Evolutionary conservation across 257 asterid genomes (phyloP).

Genomic region (Solanum dulcamara): DNA sequence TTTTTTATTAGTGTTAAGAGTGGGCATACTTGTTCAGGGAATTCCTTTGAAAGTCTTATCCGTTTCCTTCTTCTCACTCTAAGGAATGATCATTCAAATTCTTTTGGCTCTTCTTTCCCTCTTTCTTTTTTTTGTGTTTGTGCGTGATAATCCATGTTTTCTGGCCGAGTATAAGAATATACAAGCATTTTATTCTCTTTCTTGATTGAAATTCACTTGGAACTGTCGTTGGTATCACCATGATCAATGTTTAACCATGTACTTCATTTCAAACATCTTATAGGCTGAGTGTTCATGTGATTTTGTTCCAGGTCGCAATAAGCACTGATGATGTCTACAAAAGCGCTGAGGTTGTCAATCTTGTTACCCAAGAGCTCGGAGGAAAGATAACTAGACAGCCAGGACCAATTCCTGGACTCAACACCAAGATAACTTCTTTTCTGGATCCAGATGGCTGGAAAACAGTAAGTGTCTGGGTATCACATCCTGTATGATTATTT

Average conservation of each 20-base stretch:
- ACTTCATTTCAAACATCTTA: not conserved
- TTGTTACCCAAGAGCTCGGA: constrained; percentile 72
- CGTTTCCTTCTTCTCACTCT: not conserved
- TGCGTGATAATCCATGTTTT: not conserved
- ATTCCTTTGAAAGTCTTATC: not conserved
- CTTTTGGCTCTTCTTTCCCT: not conserved
- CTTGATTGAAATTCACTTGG: not conserved
- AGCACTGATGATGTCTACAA: constrained; percentile 85
- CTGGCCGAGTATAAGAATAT: not conserved
- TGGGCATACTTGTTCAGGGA: not conserved
- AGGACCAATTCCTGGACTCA: constrained; percentile 84
- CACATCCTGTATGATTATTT: not conserved
- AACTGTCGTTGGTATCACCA: not conserved
- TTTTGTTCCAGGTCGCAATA: constrained; percentile 49
- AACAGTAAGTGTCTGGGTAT: constrained; percentile 44
- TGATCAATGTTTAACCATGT: not conserved
- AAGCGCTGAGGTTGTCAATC: constrained; percentile 83
- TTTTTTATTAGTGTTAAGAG: not conserved
- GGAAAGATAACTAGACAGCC: constrained; percentile 89
- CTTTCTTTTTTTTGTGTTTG: not conserved
- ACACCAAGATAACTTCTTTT: constrained; percentile 82
- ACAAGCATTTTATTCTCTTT: not conserved
- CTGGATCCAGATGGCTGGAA: constrained; percentile 99
- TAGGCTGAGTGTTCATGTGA: not conserved
- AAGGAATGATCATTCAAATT: not conserved